Base-by-base conservation (phyloP, 225 moss, liverwort and hornwort species). In the Polytrichum commune region DNA sequence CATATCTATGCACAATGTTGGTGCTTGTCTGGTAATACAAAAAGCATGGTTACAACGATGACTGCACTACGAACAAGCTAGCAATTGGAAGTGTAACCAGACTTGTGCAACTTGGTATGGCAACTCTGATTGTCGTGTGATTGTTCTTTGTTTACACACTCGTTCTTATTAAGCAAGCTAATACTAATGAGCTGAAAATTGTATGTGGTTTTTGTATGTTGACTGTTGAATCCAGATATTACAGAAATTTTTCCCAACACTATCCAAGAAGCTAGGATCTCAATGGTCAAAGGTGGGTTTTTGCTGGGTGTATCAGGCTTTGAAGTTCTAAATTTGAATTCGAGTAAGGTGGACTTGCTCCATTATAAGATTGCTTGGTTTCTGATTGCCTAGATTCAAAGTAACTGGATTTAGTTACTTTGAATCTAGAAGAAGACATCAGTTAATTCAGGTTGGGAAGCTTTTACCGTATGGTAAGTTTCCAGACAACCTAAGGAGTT, bases 211-310 rank as follows among this genome's bases (percentile, higher is more conserved):
- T 65, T 24, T 24, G 64, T 65, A 6, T 27, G 46, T 46, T 46
- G 46, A 46, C 56, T 63, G 57, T 78, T 73, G 7, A 60, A 60
- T 62, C 26, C 82, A 85, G 82, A 75, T 85, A 8, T 63, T 85
- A 72, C 72, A 54, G 28, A 79, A 74, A 66, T 82, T 85, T 65
- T 85, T 82, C 64, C 82, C 85, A 79, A 74, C 6, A 23, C 69
- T 82, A 65, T 70, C 25, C 16, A 84, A 77, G 77, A 88, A 73
- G 69, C 69, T 18, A 54, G 69, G 61, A 64, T 54, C 61, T 19
- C 83, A 74, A 75, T 19, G 62, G 20, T 69, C 35, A 73, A 76
- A 81, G 85, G 81, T 85, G 78, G 64, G 85, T 78, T 61, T 29
- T 22, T 53, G 24, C 46, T 13, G 46, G 13, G 16, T 13, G 46